phyloP scores from a whole-genome alignment of 2,329 filamentous ascomycete species.

The Teratosphaeriaceae sp. region DNA sequence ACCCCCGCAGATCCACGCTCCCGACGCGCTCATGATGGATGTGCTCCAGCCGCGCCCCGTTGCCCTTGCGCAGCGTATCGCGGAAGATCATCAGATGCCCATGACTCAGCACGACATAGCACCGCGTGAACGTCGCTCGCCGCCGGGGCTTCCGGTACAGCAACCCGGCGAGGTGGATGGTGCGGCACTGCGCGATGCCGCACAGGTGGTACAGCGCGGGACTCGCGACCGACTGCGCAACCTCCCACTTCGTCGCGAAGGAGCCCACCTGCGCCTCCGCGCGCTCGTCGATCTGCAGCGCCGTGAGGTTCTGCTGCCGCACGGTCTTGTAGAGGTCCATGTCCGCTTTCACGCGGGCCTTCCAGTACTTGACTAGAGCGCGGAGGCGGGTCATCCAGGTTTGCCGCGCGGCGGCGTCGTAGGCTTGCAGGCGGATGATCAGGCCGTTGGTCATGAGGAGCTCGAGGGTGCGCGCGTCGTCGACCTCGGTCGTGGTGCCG shows the following conservation, averaged over 20 bases:
- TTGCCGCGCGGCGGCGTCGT: constrained; percentile 49
- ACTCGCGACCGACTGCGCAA: constrained; percentile 56
- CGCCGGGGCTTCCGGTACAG: constrained; percentile 59
- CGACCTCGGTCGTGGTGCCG: constrained; percentile 46
- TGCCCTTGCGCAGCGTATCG: constrained; percentile 48
- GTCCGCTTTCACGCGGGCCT: constrained; percentile 48
- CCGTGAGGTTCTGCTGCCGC: constrained; percentile 51
- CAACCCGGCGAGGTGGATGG: constrained; percentile 55
- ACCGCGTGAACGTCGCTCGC: constrained; percentile 55
- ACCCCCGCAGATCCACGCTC: constrained; percentile 53
- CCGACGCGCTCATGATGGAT: constrained; percentile 57
- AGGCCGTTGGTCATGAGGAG: constrained; percentile 55
- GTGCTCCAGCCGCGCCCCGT: constrained; percentile 50
- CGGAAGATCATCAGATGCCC: constrained; percentile 59
- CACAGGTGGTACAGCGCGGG: constrained; percentile 62
- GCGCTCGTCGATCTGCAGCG: constrained; percentile 59
- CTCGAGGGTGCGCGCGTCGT: constrained; percentile 55
- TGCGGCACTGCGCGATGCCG: constrained; percentile 55
- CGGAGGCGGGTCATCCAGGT: constrained; percentile 57
- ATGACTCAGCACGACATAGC: constrained; percentile 53
- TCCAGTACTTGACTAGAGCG: constrained; percentile 57
- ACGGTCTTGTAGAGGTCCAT: constrained; percentile 51
- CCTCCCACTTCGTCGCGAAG: constrained; percentile 62
- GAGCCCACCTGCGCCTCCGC: constrained; percentile 59
- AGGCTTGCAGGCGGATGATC: constrained; percentile 51